These are phyloP conservation scores for Dothidotthia symphoricarpi DNA, from an alignment of 2,329 filamentous ascomycete species.

Conservation along the genomic window DNA sequence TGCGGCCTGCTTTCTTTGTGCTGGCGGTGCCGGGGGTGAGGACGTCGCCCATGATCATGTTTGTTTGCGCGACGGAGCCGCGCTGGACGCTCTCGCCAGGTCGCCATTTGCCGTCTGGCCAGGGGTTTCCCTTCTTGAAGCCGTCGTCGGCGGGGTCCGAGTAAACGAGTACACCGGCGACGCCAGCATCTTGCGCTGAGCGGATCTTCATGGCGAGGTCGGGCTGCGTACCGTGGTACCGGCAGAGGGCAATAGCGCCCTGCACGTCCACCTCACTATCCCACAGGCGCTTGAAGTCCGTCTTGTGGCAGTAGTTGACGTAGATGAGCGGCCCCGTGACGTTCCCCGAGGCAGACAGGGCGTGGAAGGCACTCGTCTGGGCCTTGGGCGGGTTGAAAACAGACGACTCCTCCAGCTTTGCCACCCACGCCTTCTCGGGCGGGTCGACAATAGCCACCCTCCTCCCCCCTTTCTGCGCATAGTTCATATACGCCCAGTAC, in stretches of 20 bases:
- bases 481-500: conserved; percentile 86
- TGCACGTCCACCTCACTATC: conserved; percentile 70
- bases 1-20: conserved; percentile 62
- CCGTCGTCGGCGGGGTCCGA: conserved; percentile 86
- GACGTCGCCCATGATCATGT: conserved; percentile 85
- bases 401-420: conserved; percentile 78
- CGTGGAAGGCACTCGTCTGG: conserved; percentile 81
- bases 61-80: conserved; percentile 75
- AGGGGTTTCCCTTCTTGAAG: conserved; percentile 68
- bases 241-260: conserved; percentile 80
- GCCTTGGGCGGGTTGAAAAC: conserved; percentile 57
- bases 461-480: conserved; percentile 73
- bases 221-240: conserved; percentile 71
- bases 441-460: conserved; percentile 76
- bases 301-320: conserved; percentile 82
- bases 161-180: conserved; percentile 85
- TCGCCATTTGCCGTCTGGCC: conserved; percentile 76
- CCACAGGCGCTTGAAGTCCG: conserved; percentile 74
- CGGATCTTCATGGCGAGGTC: conserved; percentile 82
- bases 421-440: conserved; percentile 70
- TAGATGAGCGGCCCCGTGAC: conserved; percentile 86
- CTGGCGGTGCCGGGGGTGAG: conserved; percentile 85
- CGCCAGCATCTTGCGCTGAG: conserved; percentile 82
- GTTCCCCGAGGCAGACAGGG: conserved; percentile 81
- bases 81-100: conserved; percentile 80